Percentiles rank a stretch among this genome's conserved stretches.
Evolutionary conservation across 345 rosid species (phyloP).

Genomic region (Syzygium aromaticum): DNA sequence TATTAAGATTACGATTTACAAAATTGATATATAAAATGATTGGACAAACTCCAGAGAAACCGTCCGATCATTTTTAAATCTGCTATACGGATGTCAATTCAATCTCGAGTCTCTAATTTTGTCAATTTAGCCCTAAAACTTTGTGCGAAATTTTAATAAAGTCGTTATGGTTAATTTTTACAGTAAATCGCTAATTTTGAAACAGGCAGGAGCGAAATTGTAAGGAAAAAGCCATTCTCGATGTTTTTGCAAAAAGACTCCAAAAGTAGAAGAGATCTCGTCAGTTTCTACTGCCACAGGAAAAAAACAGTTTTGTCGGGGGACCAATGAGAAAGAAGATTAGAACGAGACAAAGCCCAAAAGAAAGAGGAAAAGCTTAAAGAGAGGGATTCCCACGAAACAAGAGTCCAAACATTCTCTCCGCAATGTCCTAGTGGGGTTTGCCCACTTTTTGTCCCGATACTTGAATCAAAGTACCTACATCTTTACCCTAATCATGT

Average conservation of each 20-base stretch:
- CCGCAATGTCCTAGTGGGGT: neutral
- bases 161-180: accelerated
- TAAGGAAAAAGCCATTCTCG: neutral
- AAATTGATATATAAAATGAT: neutral
- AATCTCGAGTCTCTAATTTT: accelerated
- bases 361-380: neutral
- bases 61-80: accelerated
- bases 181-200: accelerated
- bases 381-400: neutral
- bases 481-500: neutral
- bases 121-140: accelerated
- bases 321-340: neutral
- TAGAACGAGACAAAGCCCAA: neutral
- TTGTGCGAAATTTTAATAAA: accelerated
- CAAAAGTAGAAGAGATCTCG: neutral
- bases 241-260: neutral
- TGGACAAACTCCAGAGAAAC: neutral
- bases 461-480: neutral
- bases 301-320: neutral
- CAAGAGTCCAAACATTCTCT: neutral
- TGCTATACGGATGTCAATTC: neutral
- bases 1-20: neutral
- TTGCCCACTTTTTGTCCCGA: neutral
- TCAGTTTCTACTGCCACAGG: neutral
- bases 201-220: neutral